Percentiles rank a stretch among this genome's conserved stretches.
Evolutionary conservation across 176 grass and related monocot genomes (phyloP).

Genomic region (Areca catechu): DNA sequence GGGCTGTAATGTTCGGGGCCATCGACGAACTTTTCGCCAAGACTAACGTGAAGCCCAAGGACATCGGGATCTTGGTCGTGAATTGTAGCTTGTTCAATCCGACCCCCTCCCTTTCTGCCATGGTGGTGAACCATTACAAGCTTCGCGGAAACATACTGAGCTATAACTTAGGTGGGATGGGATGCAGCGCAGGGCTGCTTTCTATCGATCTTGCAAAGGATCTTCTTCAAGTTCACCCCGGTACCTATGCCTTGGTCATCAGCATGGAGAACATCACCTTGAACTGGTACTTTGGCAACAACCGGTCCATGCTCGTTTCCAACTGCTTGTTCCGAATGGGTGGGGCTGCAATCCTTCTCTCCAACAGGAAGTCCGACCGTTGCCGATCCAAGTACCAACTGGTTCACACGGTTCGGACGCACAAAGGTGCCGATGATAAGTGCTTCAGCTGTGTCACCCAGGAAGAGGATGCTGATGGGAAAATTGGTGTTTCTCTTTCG

Average conservation of each 20-base stretch:
- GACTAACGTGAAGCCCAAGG: constrained; percentile 9
- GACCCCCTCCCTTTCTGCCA: constrained; percentile 3
- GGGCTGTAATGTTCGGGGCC: constrained; percentile 3
- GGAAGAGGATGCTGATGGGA: neutral
- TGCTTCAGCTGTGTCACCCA: constrained; percentile 8
- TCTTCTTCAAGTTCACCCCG: neutral
- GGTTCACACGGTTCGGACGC: constrained; percentile 2
- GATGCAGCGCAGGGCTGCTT: constrained; percentile 2
- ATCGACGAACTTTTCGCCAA: constrained; percentile 4
- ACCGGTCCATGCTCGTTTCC: constrained; percentile 5
- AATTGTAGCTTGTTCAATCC: constrained; percentile 12
- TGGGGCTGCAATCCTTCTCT: constrained; percentile 3
- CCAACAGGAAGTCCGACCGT: neutral
- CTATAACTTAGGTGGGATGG: constrained; percentile 2
- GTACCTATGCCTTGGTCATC: constrained; percentile 2
- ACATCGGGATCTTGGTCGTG: constrained; percentile 8
- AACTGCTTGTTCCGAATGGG: constrained; percentile 12
- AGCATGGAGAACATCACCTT: constrained; percentile 12
- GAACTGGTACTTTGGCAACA: constrained; percentile 10
- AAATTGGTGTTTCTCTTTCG: constrained; percentile 4
- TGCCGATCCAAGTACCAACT: constrained; percentile 8
- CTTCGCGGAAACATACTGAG: constrained; percentile 7
- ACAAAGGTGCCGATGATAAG: constrained; percentile 9
- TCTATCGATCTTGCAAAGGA: constrained; percentile 8
- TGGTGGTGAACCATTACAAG: constrained; percentile 14